Base-by-base conservation (phyloP, 768 basidiomycete genomes). In the Suillus variegatus region DNA sequence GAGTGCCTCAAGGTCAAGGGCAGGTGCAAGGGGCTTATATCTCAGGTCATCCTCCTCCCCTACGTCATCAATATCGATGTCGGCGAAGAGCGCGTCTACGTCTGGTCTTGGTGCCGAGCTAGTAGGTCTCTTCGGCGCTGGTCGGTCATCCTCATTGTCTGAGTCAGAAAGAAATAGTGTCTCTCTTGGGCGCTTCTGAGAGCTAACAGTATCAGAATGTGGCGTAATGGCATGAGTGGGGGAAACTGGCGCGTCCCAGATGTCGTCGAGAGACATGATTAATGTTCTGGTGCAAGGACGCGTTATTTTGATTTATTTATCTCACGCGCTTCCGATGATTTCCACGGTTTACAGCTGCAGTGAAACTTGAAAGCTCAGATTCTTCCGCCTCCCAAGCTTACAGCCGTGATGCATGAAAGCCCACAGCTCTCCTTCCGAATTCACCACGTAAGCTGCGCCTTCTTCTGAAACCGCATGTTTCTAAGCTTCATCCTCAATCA, bases 121-220 rank as follows among this genome's bases (percentile, higher is more conserved):
- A 58, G 67, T 70, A 61, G 63, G 69, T 25, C 75, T 74, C 64
- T 69, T 73, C 16, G 67, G 69, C 54, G 74, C 74, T 1, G 70
- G 75, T 44, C 72, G 68, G 32, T 87, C 82, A 57, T 86, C 84
- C 58, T 72, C 76, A 49, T 70, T 73, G 52, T 88, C 88, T 5
- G 84, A 84, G 69, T 84, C 88, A 3, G 83, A 81, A 38, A 90
- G 78, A 71, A 92, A 92, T 20, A 92, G 81, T 1, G 85, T 63
- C 22, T 78, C 71, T 36, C 80, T 68, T 0, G 79, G 77, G 28
- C 76, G 79, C 65, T 78, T 79, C 6, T 71, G 40, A 9, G 65
- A 70, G 43, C 62, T 72, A 35, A 60, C 25, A 7, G 49, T 38
- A 35, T 57, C 64, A 0, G 74, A 73, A 16, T 70, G 65, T 36